Evolutionary conservation across 345 rosid species (phyloP), one percentile per base, ranked within the genome.

Genomic region (Ceriops decandra): DNA sequence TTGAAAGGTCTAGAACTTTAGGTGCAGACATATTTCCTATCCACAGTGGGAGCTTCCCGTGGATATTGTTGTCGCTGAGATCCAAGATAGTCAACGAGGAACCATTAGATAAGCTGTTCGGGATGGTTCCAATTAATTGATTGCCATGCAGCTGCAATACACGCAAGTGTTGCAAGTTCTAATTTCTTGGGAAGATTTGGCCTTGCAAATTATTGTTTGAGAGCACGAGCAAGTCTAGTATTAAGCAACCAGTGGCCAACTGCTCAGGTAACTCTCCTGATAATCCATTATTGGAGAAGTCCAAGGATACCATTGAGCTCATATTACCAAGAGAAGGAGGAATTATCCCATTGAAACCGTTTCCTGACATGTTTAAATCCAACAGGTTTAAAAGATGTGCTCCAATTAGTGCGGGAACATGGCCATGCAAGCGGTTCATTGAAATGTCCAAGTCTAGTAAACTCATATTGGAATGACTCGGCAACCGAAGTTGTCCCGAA

Each of bases 161-260:
- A 58, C 65, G 0, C 36, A 58, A 17, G 19, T 8, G 2, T 42
- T 46, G 5, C 21, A 32, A 11, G 20, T 2, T 0, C 5, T 5
- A 36, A 8, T 0, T 56, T 17, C 17, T 3, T 3, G 47, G 67
- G 72, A 71, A 24, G 62, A 51, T 22, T 57, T 57, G 30, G 30
- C 60, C 60, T 26, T 57, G 60, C 60, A 57, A 57, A 57, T 31
- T 57, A 15, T 57, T 57, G 60, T 26, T 57, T 57, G 60, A 57
- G 16, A 57, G 60, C 10, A 8, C 22, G 3, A 57, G 2, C 15
- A n/a, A 10, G 6, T 5, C 5, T 26, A 57, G 7, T 1, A 1
- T 2, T 10, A 7, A 22, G 15, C 60, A 26, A 57, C 27, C 32
- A 11, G 11, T 22, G 52, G 19, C 0, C 15, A 63, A 38, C 16